These are phyloP conservation scores for Diplodia corticola DNA, from an alignment of 2,329 filamentous ascomycete species.

Conservation along the genomic window DNA sequence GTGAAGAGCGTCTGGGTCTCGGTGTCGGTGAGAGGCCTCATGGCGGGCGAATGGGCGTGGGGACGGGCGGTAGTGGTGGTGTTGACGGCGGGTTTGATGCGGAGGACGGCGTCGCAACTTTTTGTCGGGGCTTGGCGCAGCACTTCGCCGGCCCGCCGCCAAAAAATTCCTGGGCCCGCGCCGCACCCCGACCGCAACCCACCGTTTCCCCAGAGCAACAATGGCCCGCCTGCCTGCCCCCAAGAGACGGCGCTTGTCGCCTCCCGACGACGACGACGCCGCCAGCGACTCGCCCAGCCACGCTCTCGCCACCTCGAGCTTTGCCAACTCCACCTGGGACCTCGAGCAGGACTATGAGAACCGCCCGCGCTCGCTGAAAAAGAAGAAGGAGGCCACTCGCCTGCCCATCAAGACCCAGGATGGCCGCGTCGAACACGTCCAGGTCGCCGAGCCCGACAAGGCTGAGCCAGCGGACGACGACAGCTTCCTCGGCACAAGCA, in stretches of 20 bases:
- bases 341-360: conserved; percentile 90
- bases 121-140: conserved; percentile 37
- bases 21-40: conserved; percentile 79
- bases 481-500: conserved; percentile 62
- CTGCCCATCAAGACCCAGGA: conserved; percentile 86
- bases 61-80: conserved; percentile 5
- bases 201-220: conserved; percentile 32
- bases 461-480: conserved; percentile 60
- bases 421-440: conserved; percentile 64
- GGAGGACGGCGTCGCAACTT: conserved; percentile 20
- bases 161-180: conserved; percentile 10
- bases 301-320: conserved; percentile 47
- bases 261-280: conserved; percentile 30
- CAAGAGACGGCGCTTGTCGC: conserved; percentile 41
- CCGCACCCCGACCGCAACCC: not conserved
- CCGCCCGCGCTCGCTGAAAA: conserved; percentile 71
- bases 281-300: conserved; percentile 20
- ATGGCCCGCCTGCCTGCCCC: conserved; percentile 40
- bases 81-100: conserved; percentile 6
- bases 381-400: conserved; percentile 70
- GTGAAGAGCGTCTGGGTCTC: conserved; percentile 81
- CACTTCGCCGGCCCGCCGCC: not conserved
- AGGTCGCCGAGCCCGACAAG: conserved; percentile 33
- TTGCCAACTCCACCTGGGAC: conserved; percentile 81
- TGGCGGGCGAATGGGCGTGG: conserved; percentile 39